These are phyloP conservation scores for Aspergillus carbonarius DNA, from an alignment of 2,329 filamentous ascomycete genomes.

Conservation along the genomic window DNA sequence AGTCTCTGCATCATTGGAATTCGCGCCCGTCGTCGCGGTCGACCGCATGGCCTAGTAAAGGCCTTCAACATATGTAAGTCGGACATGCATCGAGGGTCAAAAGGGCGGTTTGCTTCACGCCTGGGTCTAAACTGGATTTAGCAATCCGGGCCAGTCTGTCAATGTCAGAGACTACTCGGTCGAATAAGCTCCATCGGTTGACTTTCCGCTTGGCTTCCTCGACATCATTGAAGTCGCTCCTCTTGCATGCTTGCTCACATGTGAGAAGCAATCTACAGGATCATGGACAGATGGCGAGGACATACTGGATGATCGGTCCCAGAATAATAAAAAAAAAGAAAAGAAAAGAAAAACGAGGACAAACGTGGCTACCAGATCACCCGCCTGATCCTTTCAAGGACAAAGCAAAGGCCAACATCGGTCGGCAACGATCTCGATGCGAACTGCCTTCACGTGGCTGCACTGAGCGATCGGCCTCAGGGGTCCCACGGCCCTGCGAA, in stretches of 20 bases:
- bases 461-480: constrained; percentile 24
- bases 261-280: background rate
- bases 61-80: background rate
- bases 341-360: background rate
- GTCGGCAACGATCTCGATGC: constrained; percentile 21
- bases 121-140: background rate
- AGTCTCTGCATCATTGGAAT: constrained; percentile 17
- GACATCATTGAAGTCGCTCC: background rate
- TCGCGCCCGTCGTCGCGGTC: background rate
- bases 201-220: background rate
- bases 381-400: background rate
- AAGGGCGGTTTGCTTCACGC: background rate
- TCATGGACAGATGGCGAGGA: background rate
- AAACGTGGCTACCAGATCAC: background rate
- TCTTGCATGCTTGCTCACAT: background rate
- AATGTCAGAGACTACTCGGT: background rate
- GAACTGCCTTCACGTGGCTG: constrained; percentile 23
- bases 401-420: constrained; percentile 9
- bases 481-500: constrained; percentile 23
- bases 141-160: background rate
- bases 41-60: background rate
- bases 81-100: background rate
- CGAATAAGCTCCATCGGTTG: background rate
- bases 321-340: background rate
- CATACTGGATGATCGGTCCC: background rate